Evolutionary conservation across 2,329 filamentous ascomycete species (phyloP), one percentile per base, ranked within the genome.

Genomic region (Hyphodiscus sp.): DNA sequence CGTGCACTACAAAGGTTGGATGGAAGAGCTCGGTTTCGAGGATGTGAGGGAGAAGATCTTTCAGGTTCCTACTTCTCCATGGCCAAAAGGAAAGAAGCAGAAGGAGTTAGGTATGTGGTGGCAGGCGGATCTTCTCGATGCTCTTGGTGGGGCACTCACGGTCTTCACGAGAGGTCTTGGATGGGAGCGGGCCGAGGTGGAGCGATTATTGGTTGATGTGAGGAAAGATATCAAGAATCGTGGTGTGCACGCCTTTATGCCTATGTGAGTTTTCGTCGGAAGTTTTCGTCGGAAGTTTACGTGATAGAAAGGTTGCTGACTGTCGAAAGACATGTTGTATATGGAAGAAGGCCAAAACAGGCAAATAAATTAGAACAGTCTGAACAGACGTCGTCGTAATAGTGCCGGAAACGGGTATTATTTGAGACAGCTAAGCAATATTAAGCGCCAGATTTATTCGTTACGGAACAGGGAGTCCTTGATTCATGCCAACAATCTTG

Each of bases 131-230:
- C 15, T 59, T 8, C 10, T 38, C 13, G 29, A 48, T 45, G 57
- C 51, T 8, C 23, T 57, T 13, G 49, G 52, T 41, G 45, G 33
- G 15, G 51, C 50, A n/a, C 50, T 15, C 5, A 48, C 53, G 50
- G 45, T 47, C 33, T 53, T 50, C 50, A 51, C 65, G 4, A 65
- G 65, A 6, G 65, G 48, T 42, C 60, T 54, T 42, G 48, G 44
- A 16, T 54, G 43, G 42, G 7, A 16, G 54, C 30, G 62, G 59
- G 29, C 71, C 56, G 51, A 66, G 13, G 50, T 69, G 57, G 30
- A 68, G 62, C 30, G 68, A 45, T 59, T 59, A 18, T 20, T 57
- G 7, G 30, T 49, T 1, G 38, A 53, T 20, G 57, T 57, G 8
- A 53, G 45, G 42, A 55, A 52, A 18, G 57, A 59, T 46, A n/a